These are phyloP conservation scores for Bacidia gigantensis DNA, from an alignment of 495 filamentous ascomycete genomes.

Conservation along the genomic window DNA sequence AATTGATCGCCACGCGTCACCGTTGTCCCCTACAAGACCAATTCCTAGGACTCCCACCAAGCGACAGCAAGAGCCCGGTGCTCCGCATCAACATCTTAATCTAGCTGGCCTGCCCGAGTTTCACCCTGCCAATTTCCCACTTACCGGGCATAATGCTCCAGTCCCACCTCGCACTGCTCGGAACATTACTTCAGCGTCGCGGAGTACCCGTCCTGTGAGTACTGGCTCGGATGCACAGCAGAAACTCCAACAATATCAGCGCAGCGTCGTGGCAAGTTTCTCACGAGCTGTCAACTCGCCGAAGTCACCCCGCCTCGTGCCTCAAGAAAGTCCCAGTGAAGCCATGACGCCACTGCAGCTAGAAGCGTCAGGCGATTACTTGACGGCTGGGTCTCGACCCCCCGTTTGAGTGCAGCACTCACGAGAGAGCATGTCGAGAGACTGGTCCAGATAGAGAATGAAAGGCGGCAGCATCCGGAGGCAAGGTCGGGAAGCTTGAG, in stretches of 20 bases:
- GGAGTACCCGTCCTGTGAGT: constrained; percentile 1
- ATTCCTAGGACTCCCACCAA: neutral
- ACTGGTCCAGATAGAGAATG: constrained; percentile 28
- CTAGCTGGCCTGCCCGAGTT: constrained; percentile 34
- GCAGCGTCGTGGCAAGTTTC: constrained; percentile 45
- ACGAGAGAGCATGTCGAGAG: constrained; percentile 27
- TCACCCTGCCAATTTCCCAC: constrained; percentile 36
- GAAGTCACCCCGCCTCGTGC: constrained; percentile 46
- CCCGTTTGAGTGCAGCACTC: constrained; percentile 12
- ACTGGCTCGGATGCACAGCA: constrained; percentile 32
- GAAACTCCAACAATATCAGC: constrained; percentile 43
- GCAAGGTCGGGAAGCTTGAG: constrained; percentile 11
- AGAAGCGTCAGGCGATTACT: constrained; percentile 42
- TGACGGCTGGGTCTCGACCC: constrained; percentile 28
- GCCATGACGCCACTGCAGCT: constrained; percentile 66
- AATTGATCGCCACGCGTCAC: neutral
- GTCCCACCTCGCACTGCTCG: neutral
- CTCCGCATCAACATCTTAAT: constrained; percentile 18
- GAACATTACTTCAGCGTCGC: constrained; percentile 6
- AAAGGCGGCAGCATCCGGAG: constrained; percentile 16
- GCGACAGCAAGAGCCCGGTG: neutral
- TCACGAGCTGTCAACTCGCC: constrained; percentile 26
- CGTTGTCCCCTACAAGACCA: constrained; percentile 1
- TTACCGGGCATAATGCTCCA: constrained; percentile 4
- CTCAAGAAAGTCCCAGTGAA: constrained; percentile 53